Conservation (phyloP, 75 land plant species). For the Picea glauca region DNA sequence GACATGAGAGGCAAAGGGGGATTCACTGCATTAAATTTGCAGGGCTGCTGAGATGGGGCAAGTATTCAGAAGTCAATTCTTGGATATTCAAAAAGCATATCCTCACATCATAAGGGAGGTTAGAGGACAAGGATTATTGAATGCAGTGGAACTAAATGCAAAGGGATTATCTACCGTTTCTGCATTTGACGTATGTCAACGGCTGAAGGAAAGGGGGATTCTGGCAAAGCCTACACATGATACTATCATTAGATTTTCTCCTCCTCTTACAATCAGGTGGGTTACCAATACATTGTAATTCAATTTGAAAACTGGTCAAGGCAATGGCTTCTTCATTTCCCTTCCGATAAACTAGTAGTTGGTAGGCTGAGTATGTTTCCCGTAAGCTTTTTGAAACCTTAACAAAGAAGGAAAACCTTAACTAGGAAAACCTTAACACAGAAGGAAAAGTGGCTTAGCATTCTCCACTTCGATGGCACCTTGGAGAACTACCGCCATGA, state of each 20-base stretch:
- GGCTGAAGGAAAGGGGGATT: slow-evolving; percentile 92
- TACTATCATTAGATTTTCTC: slow-evolving; percentile 92
- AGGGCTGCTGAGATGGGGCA: slow-evolving; percentile 81
- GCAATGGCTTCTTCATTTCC: not conserved
- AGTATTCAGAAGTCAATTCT: slow-evolving; percentile 59
- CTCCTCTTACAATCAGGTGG: slow-evolving; percentile 94
- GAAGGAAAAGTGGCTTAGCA: not conserved
- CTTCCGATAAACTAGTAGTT: not conserved
- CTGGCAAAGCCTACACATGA: slow-evolving; percentile 98
- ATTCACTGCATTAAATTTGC: slow-evolving; percentile 6
- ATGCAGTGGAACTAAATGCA: slow-evolving; percentile 82
- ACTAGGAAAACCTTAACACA: not conserved
- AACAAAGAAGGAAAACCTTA: not conserved
- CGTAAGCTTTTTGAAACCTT: not conserved
- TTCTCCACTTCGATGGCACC: too few relatives aligned
- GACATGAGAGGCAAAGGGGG: not conserved
- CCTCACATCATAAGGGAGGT: slow-evolving; percentile 81
- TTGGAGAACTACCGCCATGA: too few relatives aligned
- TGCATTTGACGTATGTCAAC: slow-evolving; percentile 91
- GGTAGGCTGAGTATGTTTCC: not conserved
- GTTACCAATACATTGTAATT: not conserved
- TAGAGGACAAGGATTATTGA: slow-evolving; percentile 87
- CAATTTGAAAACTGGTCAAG: not conserved
- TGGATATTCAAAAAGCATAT: slow-evolving; percentile 48
- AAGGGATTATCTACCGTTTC: slow-evolving; percentile 53